Base-by-base conservation (phyloP, 305 asterid genomes). In the Fraxinus platypoda region DNA sequence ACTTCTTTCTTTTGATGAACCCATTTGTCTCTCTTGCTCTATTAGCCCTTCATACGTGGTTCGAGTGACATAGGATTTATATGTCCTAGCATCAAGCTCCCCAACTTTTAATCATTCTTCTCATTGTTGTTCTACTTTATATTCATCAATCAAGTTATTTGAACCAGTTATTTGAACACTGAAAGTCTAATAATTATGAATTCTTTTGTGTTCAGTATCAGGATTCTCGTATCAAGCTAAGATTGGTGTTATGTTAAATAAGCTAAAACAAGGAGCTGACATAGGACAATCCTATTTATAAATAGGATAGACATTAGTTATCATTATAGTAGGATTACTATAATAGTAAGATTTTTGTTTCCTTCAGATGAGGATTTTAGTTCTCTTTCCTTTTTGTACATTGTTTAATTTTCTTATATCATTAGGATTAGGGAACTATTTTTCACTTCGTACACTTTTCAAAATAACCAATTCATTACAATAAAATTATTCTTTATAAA, bases 1-100 rank as follows among this genome's bases (percentile, higher is more conserved):
- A 75, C 8, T 72, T 75, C 75, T 52, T 33, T 71, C 79, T 19
- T 78, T 38, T 68, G 52, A 78, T 76, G 17, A 70, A 76, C 81
- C 75, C 41, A 68, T 30, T 68, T 68, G 9, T 4, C 23, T 13
- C 9, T 30, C 75, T n/a, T 0, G 26, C 72, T 23, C 72, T 25
- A 21, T 62, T 62, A 77, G 23, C 15, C 31, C 57, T 28, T 57
- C 11, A 13, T 23, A 38, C 2, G 46, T 30, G 33, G 34, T 59
- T 79, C 64, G 8, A 30, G 76, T 62, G 34, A 12, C 76, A 26
- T 30, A 37, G 71, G 46, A 78, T 7, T n/a, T 25, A 52, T 23
- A 76, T 1, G 84, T 30, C 81, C 8, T 35, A 38, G 59, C 13
- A 71, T 35, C 34, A 68, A 75, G 76, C 49, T 75, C 37, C 79